Percentiles rank a stretch among this genome's conserved stretches.
Evolutionary conservation across 805 yeast genomes (phyloP).

Genomic region (Candida lessepsii): DNA sequence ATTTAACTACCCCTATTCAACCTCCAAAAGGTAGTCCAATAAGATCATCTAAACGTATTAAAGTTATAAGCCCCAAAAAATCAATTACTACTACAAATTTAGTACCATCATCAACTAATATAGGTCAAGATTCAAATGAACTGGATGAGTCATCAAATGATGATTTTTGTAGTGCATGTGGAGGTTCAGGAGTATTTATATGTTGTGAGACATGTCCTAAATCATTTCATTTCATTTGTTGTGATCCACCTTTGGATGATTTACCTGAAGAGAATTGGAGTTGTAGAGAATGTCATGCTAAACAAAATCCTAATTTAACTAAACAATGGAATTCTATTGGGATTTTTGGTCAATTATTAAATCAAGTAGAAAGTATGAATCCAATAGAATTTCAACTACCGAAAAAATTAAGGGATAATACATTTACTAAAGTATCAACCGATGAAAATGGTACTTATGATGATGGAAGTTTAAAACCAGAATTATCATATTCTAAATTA

Average conservation of each 20-base stretch:
- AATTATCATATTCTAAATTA: conserved; percentile 39
- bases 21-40: conserved; percentile 12
- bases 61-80: conserved; percentile 35
- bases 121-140: conserved; percentile 5
- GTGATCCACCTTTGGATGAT: conserved; percentile 85
- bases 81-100: conserved; percentile 22
- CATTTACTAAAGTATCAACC: conserved; percentile 68
- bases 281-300: conserved; percentile 71
- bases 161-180: conserved; percentile 90
- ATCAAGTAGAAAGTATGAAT: conserved; percentile 60
- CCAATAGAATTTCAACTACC: conserved; percentile 57
- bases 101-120: conserved; percentile 19
- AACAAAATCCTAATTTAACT: conserved; percentile 27
- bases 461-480: conserved; percentile 48
- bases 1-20: conserved; percentile 3
- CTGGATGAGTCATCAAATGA: conserved; percentile 50
- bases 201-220: conserved; percentile 94
- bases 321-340: conserved; percentile 39
- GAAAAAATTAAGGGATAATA: conserved; percentile 54
- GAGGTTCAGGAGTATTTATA: conserved; percentile 81
- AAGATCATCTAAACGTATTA: conserved; percentile 22
- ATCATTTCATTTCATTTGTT: conserved; percentile 88
- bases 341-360: conserved; percentile 54
- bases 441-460: conserved; percentile 71
- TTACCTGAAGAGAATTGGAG: conserved; percentile 90